These are phyloP conservation scores for Lyophyllum shimeji DNA, from an alignment of 768 basidiomycete species.

Conservation along the genomic window DNA sequence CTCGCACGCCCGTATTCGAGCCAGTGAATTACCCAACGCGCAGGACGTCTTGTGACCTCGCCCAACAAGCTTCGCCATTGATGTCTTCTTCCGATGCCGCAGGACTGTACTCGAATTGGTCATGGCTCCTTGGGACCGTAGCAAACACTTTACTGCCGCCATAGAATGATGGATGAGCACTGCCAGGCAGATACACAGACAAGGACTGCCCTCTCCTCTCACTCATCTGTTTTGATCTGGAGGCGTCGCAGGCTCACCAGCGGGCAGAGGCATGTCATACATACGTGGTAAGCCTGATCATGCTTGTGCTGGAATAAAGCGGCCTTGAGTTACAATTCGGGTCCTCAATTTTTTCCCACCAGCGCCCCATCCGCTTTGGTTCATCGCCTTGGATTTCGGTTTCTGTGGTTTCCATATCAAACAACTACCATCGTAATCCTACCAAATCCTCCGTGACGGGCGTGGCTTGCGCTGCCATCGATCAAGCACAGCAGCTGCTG, in stretches of 20 bases:
- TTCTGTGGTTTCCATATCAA: conserved; percentile 2
- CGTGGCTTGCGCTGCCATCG: conserved; percentile 6
- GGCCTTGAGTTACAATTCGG: not conserved
- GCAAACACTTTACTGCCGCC: conserved; percentile 2
- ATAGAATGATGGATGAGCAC: not conserved
- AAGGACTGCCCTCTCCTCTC: not conserved
- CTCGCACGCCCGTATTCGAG: not conserved
- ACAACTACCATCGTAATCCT: conserved; percentile 8
- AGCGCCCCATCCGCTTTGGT: conserved; percentile 4
- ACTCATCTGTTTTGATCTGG: not conserved
- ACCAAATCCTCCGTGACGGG: conserved; percentile 1
- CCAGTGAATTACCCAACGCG: not conserved
- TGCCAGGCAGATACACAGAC: not conserved
- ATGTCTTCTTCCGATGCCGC: conserved; percentile 3
- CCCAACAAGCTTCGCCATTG: not conserved
- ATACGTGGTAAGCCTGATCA: not conserved
- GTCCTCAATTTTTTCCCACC: not conserved
- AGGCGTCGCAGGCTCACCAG: not conserved
- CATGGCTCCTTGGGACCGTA: not conserved
- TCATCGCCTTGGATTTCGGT: conserved; percentile 4
- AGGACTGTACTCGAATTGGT: not conserved
- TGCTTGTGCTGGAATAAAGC: not conserved
- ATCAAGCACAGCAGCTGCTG: not conserved
- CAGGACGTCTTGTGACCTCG: not conserved
- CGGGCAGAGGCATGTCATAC: not conserved